Percentiles rank a stretch among this genome's conserved stretches.
Conservation (phyloP, 225 moss, liverwort and hornwort genomes). For the Bryum argenteum region DNA sequence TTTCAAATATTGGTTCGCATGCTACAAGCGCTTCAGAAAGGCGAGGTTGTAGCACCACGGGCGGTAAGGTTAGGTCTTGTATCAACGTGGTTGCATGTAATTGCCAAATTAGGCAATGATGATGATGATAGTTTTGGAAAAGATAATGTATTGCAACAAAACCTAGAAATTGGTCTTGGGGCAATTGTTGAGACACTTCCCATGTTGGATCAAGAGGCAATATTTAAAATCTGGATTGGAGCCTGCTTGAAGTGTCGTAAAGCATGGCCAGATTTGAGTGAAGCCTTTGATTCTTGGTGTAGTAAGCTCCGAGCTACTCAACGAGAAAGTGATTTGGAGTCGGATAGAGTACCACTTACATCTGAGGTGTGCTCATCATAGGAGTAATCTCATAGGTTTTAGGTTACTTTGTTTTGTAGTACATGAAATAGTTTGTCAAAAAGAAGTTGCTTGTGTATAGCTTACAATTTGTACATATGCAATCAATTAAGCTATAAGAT, state of each 20-base stretch:
- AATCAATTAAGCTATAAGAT: background rate
- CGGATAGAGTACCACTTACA: slow-evolving; percentile 32
- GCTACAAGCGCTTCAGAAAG: slow-evolving; percentile 83
- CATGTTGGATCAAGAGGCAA: slow-evolving; percentile 78
- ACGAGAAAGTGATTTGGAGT: slow-evolving; percentile 50
- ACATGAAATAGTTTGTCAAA: background rate
- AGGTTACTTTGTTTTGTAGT: background rate
- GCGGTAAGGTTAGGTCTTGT: slow-evolving; percentile 73
- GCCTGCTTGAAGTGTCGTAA: slow-evolving; percentile 79
- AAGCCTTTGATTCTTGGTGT: slow-evolving; percentile 97
- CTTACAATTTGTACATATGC: background rate
- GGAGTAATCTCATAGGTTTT: background rate
- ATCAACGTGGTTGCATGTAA: slow-evolving; percentile 87
- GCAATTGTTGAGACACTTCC: slow-evolving; percentile 87
- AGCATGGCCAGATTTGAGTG: slow-evolving; percentile 94
- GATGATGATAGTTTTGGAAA: slow-evolving; percentile 74
- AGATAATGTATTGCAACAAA: slow-evolving; percentile 65
- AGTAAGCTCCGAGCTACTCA: slow-evolving; percentile 78
- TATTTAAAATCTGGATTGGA: slow-evolving; percentile 95
- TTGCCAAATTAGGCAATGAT: slow-evolving; percentile 88
- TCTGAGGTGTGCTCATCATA: slow-evolving; percentile 52
- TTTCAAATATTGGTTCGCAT: slow-evolving; percentile 83
- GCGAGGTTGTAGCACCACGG: slow-evolving; percentile 72
- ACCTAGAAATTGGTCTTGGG: slow-evolving; percentile 71
- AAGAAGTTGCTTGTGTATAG: background rate